phyloP scores from a whole-genome alignment of 2,329 filamentous ascomycete species.

The Claviceps sp. region DNA sequence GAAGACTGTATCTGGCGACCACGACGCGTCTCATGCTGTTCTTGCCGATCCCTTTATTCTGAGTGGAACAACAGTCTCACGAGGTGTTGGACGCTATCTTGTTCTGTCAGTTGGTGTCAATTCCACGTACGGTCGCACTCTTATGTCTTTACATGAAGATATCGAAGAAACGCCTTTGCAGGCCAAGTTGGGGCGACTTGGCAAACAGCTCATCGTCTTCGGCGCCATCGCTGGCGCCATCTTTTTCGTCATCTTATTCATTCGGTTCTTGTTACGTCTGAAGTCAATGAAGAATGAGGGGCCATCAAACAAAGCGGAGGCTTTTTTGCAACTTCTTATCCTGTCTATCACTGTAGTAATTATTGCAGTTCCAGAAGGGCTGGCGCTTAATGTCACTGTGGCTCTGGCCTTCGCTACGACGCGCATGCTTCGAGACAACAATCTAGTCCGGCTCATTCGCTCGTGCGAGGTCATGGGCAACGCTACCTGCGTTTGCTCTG shows the following conservation, averaged over 20 bases:
- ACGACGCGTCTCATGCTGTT: conserved; percentile 37
- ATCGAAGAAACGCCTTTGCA: conserved; percentile 68
- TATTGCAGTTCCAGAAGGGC: conserved; percentile 45
- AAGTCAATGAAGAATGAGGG: conserved; percentile 21
- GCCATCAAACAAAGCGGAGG: conserved; percentile 37
- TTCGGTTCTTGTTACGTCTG: conserved; percentile 24
- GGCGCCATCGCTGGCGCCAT: conserved; percentile 26
- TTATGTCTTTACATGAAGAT: conserved; percentile 66
- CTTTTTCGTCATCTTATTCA: conserved; percentile 28
- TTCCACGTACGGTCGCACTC: conserved; percentile 62
- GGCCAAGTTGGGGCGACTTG: conserved; percentile 61
- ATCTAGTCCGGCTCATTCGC: conserved; percentile 43
- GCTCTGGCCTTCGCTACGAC: conserved; percentile 50
- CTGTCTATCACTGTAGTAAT: conserved; percentile 45
- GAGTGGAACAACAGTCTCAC: conserved; percentile 63
- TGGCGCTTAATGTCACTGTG: conserved; percentile 47
- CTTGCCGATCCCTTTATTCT: conserved; percentile 64
- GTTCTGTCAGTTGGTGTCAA: conserved; percentile 63
- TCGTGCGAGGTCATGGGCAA: conserved; percentile 54
- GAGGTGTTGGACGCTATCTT: conserved; percentile 62
- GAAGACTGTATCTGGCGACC: conserved; percentile 48
- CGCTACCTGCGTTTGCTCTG: conserved; percentile 49
- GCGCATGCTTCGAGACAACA: conserved; percentile 50
- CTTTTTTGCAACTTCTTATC: conserved; percentile 45
- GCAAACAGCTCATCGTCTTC: conserved; percentile 53